A percentile compares a stretch with the other conserved stretches of the same genome.
Conservation (phyloP, 306 rosid genomes). For the Arachis hypogaea region DNA sequence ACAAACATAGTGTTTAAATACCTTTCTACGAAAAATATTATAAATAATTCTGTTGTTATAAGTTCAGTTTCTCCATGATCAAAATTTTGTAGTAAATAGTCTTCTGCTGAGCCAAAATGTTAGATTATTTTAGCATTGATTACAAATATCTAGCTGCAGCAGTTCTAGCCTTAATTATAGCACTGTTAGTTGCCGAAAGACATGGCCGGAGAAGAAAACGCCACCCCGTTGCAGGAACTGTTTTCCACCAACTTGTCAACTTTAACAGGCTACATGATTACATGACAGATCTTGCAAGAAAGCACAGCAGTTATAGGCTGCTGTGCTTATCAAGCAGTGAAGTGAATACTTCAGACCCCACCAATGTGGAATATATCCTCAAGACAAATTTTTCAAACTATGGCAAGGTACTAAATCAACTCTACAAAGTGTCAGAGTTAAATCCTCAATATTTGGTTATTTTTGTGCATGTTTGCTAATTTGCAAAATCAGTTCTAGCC, state of each 20-base stretch:
- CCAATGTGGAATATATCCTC: slow-evolving; percentile 80
- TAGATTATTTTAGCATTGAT: neutral
- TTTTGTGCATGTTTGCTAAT: no score
- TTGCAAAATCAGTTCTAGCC: no score
- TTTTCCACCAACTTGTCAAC: slow-evolving; percentile 66
- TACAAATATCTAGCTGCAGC: neutral
- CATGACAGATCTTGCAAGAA: slow-evolving; percentile 77
- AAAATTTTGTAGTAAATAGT: no score
- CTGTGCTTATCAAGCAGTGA: slow-evolving; percentile 60
- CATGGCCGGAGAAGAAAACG: slow-evolving; percentile 19
- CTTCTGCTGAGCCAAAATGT: no score
- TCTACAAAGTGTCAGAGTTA: neutral
- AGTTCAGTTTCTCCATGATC: no score
- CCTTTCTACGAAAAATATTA: no score
- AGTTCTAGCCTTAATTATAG: slow-evolving; percentile 1
- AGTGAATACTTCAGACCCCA: slow-evolving; percentile 73
- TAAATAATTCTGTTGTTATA: no score
- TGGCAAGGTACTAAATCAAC: slow-evolving; percentile 66
- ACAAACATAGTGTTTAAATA: no score
- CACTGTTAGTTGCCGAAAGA: neutral
- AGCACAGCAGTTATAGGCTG: slow-evolving; percentile 73
- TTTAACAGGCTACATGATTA: slow-evolving; percentile 76
- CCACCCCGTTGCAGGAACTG: slow-evolving; percentile 59
- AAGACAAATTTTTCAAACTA: slow-evolving; percentile 75
- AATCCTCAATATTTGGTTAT: neutral